These are phyloP conservation scores for Zalaria sp. DNA, from an alignment of 2,329 filamentous ascomycete species.

Conservation along the genomic window DNA sequence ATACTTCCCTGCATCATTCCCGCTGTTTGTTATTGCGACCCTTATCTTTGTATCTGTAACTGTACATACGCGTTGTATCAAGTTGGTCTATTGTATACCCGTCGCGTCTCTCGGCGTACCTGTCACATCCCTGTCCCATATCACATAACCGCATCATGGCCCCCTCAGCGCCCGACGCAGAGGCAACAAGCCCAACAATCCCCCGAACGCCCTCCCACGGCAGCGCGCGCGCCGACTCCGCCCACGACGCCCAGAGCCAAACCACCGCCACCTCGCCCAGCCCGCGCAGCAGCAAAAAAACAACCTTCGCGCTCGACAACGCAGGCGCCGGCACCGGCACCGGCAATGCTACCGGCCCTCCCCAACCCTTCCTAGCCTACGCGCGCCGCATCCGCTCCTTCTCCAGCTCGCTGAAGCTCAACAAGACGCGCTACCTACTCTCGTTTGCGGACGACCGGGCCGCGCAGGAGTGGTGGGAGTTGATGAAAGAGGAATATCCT, in stretches of 20 bases:
- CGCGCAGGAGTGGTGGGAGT: constrained; percentile 18
- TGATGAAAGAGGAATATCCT: constrained; percentile 16
- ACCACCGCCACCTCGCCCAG: background rate
- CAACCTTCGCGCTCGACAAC: constrained; percentile 1
- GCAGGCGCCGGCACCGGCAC: constrained; percentile 1
- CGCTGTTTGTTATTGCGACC: too few species aligned
- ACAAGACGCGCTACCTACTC: constrained; percentile 15
- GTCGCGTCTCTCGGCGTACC: too few species aligned
- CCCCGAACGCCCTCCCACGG: background rate
- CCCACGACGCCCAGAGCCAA: background rate
- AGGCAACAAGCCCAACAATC: background rate
- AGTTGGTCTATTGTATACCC: too few species aligned
- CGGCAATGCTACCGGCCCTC: constrained; percentile 3
- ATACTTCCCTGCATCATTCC: too few species aligned
- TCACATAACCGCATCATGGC: background rate
- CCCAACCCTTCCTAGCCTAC: constrained; percentile 6
- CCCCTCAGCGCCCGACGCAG: background rate
- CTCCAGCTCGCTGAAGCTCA: constrained; percentile 7
- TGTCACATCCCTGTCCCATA: too few species aligned
- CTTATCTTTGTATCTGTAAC: too few species aligned
- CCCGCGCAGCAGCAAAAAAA: background rate
- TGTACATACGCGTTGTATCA: too few species aligned
- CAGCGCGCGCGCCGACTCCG: background rate
- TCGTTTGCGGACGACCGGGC: constrained; percentile 16
- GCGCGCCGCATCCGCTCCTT: constrained; percentile 7